Percentiles rank a stretch among this genome's conserved stretches.
Evolutionary conservation across 495 filamentous ascomycete species (phyloP).

Genomic region (Aspergillus cavernicola): DNA sequence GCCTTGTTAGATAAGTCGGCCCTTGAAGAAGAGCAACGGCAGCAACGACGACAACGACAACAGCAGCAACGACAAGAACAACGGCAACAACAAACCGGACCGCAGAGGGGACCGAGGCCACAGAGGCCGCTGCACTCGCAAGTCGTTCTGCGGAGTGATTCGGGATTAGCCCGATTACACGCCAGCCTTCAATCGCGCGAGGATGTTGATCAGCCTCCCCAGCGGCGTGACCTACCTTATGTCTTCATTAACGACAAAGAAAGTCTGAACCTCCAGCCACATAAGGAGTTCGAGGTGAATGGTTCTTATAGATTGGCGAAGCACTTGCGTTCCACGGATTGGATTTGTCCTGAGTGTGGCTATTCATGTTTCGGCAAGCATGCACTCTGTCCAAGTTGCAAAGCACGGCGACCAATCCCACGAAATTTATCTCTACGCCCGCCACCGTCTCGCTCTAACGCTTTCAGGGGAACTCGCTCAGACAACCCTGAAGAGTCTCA

Average conservation of each 20-base stretch:
- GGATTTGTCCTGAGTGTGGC: conserved; percentile 34
- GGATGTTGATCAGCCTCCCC: background rate
- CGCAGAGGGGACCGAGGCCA: background rate
- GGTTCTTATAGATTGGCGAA: background rate
- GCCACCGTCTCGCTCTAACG: too few relatives aligned
- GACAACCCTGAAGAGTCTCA: too few relatives aligned
- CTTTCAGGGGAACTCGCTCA: too few relatives aligned
- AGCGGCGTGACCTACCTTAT: background rate
- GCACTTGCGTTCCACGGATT: conserved; percentile 19
- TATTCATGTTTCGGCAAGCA: conserved; percentile 23
- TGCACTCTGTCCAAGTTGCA: conserved; percentile 29
- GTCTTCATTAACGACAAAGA: conserved; percentile 1
- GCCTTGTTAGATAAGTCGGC: conserved; percentile 18
- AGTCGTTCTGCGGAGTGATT: too few relatives aligned
- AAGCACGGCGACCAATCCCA: conserved; percentile 18
- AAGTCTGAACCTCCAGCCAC: conserved; percentile 13
- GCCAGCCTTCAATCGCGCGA: background rate
- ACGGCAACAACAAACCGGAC: background rate
- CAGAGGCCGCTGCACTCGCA: too few relatives aligned
- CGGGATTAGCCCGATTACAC: background rate
- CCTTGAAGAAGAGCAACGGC: background rate
- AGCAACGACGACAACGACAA: background rate
- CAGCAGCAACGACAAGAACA: background rate
- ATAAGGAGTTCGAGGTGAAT: conserved; percentile 9
- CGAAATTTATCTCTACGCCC: background rate